Evolutionary conservation across 2,329 filamentous ascomycete species (phyloP), one percentile per base, ranked within the genome.

Genomic region (Ceratocystis destructans): DNA sequence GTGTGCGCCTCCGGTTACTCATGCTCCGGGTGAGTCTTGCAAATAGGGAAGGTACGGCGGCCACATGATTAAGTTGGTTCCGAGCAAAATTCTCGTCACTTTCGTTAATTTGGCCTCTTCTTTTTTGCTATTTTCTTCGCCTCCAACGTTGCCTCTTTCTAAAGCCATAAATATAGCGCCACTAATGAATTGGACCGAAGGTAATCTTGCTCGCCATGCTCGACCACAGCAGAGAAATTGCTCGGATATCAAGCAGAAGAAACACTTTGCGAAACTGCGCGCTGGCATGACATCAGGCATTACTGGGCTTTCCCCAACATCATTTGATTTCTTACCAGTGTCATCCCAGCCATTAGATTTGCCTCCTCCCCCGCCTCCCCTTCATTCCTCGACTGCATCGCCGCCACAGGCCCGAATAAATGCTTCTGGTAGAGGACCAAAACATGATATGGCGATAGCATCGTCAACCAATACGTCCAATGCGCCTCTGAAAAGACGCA

Each of bases 121-220:
- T 33, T 17, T 37, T 37, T 37, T 59, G 1, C 12, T 37, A 1
- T 59, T 37, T 59, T 25, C 55, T 22, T 17, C 15, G 2, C 6
- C 41, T 33, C 3, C 5, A n/a, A 17, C 12, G 17, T 59, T 41
- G 33, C 48, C 22, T 5, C 8, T 64, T 15, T 25, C 17, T 64
- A 6, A 57, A 41, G 8, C n/a, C 57, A 31, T 28, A 57, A 7
- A 6, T 10, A 41, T 41, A 7, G 17, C 15, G 20, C 31, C 37
- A 69, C 37, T 41, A 53, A 79, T 79, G 77, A 79, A 79, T 69
- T 77, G 77, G 76, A 78, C 74, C 1, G 75, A 75, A 68, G 75
- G 76, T 8, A 68, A 71, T 44, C 73, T 77, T 25, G 72, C 75
- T 55, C 75, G 76, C 7, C 73, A 77, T 67, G 72, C 73, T 31